These are phyloP conservation scores for Gleditsia sinensis DNA, from an alignment of 306 rosid genomes.

Conservation along the genomic window DNA sequence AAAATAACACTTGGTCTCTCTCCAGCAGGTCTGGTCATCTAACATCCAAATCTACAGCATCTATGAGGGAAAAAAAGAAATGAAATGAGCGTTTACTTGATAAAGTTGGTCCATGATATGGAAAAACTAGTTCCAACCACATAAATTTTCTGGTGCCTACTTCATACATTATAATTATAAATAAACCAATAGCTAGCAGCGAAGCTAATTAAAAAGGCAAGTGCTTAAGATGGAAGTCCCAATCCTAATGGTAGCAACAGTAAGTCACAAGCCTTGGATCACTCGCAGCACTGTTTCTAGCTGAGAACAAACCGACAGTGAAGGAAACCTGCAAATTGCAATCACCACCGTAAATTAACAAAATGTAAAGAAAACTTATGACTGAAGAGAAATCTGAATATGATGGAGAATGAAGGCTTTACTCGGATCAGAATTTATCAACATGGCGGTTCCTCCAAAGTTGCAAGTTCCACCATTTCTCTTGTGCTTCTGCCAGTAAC, in stretches of 20 bases:
- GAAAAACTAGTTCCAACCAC: conserved; percentile 1
- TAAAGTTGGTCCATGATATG: conserved; percentile 18
- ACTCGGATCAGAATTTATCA: conserved; percentile 89
- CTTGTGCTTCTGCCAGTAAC: conserved; percentile 97
- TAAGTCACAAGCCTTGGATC: conserved; percentile 23
- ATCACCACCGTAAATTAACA: conserved; percentile 4
- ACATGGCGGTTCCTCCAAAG: conserved; percentile 94
- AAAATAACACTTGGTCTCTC: no score
- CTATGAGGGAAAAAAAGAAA: no score
- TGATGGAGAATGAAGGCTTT: conserved; percentile 25
- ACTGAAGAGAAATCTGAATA: neutral
- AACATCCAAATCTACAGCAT: no score
- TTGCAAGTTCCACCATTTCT: conserved; percentile 81
- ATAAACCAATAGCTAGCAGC: conserved; percentile 18
- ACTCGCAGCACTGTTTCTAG: conserved; percentile 35
- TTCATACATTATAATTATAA: conserved; percentile 28
- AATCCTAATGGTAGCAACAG: conserved; percentile 26
- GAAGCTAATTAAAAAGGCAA: conserved; percentile 35
- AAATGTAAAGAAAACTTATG: neutral
- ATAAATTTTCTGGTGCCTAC: conserved; percentile 8
- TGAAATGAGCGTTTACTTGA: conserved; percentile 4
- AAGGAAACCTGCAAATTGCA: conserved; percentile 86
- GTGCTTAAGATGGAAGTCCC: conserved; percentile 34
- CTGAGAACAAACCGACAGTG: conserved; percentile 70
- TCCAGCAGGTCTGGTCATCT: no score